Percentiles rank a stretch among this genome's conserved stretches.
phyloP scores from a whole-genome alignment of 2,329 filamentous ascomycete genomes.

The Monosporascus ibericus region DNA sequence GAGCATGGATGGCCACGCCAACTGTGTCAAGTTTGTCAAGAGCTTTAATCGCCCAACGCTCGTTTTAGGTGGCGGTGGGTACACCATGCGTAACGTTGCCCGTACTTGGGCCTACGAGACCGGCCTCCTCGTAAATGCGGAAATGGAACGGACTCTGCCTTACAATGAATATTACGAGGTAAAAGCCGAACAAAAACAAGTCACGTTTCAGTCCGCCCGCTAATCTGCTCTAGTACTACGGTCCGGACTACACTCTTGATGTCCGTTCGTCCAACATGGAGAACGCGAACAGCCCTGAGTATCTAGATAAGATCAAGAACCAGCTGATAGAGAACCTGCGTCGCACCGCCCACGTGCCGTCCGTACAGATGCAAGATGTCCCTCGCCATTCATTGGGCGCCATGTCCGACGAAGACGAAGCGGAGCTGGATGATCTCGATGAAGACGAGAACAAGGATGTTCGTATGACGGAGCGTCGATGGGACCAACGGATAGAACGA shows the following conservation, averaged over 20 bases:
- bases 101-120: constrained; percentile 98
- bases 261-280: constrained; percentile 85
- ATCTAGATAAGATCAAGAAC: constrained; percentile 75
- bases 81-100: constrained; percentile 95
- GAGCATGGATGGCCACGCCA: constrained; percentile 92
- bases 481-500: constrained; percentile 71
- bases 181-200: constrained; percentile 42
- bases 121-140: constrained; percentile 75
- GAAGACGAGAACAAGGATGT: constrained; percentile 82
- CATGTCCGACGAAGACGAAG: constrained; percentile 62
- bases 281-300: constrained; percentile 80
- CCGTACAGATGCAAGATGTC: constrained; percentile 82
- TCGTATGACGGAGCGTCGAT: constrained; percentile 73
- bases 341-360: constrained; percentile 80
- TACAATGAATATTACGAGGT: constrained; percentile 94
- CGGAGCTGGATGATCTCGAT: constrained; percentile 63
- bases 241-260: constrained; percentile 83
- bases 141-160: constrained; percentile 76
- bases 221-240: constrained; percentile 70
- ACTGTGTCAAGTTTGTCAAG: constrained; percentile 90
- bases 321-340: constrained; percentile 80
- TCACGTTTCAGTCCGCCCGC: constrained; percentile 21
- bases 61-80: constrained; percentile 92
- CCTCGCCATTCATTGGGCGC: constrained; percentile 56
- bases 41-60: constrained; percentile 77